Conservation (phyloP, 2,329 filamentous ascomycete species). For the Exophiala lecanii-corni region DNA sequence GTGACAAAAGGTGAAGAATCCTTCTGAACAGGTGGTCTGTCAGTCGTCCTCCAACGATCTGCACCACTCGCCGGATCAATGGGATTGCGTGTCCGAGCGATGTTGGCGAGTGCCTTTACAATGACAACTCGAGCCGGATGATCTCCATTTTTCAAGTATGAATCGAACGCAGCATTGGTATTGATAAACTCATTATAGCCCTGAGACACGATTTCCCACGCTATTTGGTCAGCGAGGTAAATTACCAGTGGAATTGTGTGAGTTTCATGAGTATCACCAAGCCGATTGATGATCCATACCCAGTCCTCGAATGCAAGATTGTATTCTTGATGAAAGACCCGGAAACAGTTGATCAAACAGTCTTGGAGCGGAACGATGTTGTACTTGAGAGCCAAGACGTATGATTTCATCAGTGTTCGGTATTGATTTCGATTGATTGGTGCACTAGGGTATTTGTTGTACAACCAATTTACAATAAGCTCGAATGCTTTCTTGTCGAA, state of each 20-base stretch:
- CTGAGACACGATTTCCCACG: slow-evolving; percentile 20
- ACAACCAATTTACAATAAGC: slow-evolving; percentile 22
- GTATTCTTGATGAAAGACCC: slow-evolving; percentile 14
- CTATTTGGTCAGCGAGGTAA: slow-evolving; percentile 24
- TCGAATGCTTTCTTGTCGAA: slow-evolving; percentile 17
- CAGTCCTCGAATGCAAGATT: slow-evolving; percentile 22
- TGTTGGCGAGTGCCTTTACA: slow-evolving; percentile 13
- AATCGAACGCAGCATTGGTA: slow-evolving; percentile 13
- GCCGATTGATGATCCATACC: slow-evolving; percentile 18
- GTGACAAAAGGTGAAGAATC: not conserved
- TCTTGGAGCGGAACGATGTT: slow-evolving; percentile 21
- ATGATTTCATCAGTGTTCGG: slow-evolving; percentile 15
- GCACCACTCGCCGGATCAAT: slow-evolving; percentile 15
- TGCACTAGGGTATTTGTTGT: slow-evolving; percentile 12
- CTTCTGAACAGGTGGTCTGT: not conserved
- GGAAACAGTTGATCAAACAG: slow-evolving; percentile 21
- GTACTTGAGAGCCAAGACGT: slow-evolving; percentile 22
- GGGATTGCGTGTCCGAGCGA: slow-evolving; percentile 8
- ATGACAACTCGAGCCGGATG: slow-evolving; percentile 12
- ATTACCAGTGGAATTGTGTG: slow-evolving; percentile 11
- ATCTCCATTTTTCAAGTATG: slow-evolving; percentile 8
- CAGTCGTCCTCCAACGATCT: slow-evolving; percentile 13
- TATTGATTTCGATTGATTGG: slow-evolving; percentile 2
- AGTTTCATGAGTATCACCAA: slow-evolving; percentile 7
- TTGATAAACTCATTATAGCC: slow-evolving; percentile 14